Percentiles rank a stretch among this genome's conserved stretches.
Evolutionary conservation across 164 flowering plant genomes (phyloP).

Genomic region (Nymphaea colorata): DNA sequence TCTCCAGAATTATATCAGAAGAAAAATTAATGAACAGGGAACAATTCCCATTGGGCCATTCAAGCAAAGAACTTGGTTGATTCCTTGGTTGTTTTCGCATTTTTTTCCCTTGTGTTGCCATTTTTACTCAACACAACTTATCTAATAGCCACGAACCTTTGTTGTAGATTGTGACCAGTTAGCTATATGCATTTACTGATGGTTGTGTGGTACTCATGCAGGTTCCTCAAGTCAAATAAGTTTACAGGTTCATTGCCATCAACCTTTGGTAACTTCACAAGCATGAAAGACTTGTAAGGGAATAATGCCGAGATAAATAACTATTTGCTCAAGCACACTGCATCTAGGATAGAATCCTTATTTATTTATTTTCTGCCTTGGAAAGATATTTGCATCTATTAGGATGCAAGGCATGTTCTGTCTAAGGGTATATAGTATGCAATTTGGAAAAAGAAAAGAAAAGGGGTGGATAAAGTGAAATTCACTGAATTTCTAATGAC

Average conservation of each 20-base stretch:
- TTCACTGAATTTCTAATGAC: neutral
- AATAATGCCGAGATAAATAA: neutral
- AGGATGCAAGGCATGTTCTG: too few species aligned
- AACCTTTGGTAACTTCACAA: constrained; percentile 9
- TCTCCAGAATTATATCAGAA: too few species aligned
- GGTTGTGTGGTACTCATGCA: neutral
- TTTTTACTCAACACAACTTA: neutral
- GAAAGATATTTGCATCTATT: too few species aligned
- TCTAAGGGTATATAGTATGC: too few species aligned
- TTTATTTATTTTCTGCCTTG: neutral
- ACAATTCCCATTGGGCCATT: too few species aligned
- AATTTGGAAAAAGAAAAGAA: too few species aligned
- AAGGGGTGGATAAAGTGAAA: neutral
- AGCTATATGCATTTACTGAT: neutral
- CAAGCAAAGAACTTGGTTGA: too few species aligned
- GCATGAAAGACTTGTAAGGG: constrained; percentile 13
- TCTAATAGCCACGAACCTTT: neutral
- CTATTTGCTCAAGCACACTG: too few species aligned
- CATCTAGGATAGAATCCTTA: neutral
- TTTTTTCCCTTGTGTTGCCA: neutral
- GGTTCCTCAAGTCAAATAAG: constrained; percentile 11
- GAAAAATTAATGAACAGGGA: too few species aligned
- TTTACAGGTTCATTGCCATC: constrained; percentile 17
- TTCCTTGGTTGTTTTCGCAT: too few species aligned
- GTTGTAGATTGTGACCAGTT: too few species aligned